Evolutionary conservation across 768 basidiomycete genomes (phyloP).

Genomic region (Boletus tomentosulus): DNA sequence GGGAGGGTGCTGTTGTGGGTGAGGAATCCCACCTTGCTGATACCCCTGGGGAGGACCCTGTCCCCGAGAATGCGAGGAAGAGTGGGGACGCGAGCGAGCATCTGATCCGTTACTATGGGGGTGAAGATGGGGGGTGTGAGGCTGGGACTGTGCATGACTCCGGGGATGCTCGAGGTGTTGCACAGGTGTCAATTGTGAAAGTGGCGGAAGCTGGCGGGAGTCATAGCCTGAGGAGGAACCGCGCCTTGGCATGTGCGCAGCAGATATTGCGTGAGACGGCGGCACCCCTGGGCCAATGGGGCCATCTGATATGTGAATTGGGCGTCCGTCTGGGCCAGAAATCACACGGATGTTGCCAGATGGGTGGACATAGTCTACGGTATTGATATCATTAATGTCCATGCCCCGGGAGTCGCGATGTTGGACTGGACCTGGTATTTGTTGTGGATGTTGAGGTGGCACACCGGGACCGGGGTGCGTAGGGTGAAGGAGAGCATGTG

Average conservation of each 20-base stretch:
- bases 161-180: slow-evolving; percentile 36
- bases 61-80: slow-evolving; percentile 49
- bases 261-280: slow-evolving; percentile 36
- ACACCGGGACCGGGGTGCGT: slow-evolving; percentile 34
- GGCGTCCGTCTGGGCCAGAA: slow-evolving; percentile 46
- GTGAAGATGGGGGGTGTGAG: slow-evolving; percentile 40
- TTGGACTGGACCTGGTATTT: slow-evolving; percentile 15
- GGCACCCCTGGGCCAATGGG: slow-evolving; percentile 39
- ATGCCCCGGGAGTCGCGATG: slow-evolving; percentile 39
- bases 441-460: slow-evolving; percentile 32
- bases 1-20: slow-evolving; percentile 43
- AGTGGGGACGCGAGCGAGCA: slow-evolving; percentile 47
- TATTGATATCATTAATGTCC: slow-evolving; percentile 45
- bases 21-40: slow-evolving; percentile 36
- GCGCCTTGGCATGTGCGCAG: slow-evolving; percentile 42
- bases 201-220: slow-evolving; percentile 45
- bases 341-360: slow-evolving; percentile 46
- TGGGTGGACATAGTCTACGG: slow-evolving; percentile 47
- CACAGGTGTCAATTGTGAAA: slow-evolving; percentile 44
- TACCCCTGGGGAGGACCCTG: slow-evolving; percentile 33
- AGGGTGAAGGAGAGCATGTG: slow-evolving; percentile 33
- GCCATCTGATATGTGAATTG: slow-evolving; percentile 47
- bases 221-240: slow-evolving; percentile 41
- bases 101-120: slow-evolving; percentile 39
- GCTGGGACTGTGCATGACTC: slow-evolving; percentile 33